Conservation (phyloP, 2,329 filamentous ascomycete genomes). For the Penicillium glabrum region DNA sequence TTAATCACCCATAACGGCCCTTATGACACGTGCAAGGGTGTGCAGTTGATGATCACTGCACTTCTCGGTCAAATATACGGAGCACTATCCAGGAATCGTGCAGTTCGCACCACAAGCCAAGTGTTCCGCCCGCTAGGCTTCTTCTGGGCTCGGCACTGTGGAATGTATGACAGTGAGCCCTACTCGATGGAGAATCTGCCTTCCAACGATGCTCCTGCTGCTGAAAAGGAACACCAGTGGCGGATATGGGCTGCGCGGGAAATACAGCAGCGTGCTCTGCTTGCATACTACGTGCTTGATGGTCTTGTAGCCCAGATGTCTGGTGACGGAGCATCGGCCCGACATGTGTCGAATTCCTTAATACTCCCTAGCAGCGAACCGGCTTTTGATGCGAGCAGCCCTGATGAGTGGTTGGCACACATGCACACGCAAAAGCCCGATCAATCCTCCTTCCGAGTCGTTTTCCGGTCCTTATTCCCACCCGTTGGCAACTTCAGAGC, state of each 20-base stretch:
- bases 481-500: slow-evolving; percentile 29
- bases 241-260: slow-evolving; percentile 45
- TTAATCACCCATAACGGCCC: slow-evolving; percentile 45
- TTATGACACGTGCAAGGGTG: slow-evolving; percentile 45
- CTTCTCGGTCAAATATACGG: slow-evolving; percentile 47
- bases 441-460: slow-evolving; percentile 40
- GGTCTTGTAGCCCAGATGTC: slow-evolving; percentile 47
- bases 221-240: slow-evolving; percentile 45
- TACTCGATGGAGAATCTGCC: slow-evolving; percentile 38
- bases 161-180: slow-evolving; percentile 41
- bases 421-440: slow-evolving; percentile 33
- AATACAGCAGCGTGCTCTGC: slow-evolving; percentile 45
- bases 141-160: slow-evolving; percentile 48
- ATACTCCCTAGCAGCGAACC: slow-evolving; percentile 42
- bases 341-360: slow-evolving; percentile 44
- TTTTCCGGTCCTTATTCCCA: slow-evolving; percentile 44
- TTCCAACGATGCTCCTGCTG: slow-evolving; percentile 27
- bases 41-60: slow-evolving; percentile 46
- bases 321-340: slow-evolving; percentile 43
- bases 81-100: slow-evolving; percentile 44
- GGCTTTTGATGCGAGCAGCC: slow-evolving; percentile 41
- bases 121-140: slow-evolving; percentile 47
- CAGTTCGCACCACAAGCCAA: slow-evolving; percentile 46
- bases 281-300: slow-evolving; percentile 48
- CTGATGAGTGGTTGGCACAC: slow-evolving; percentile 43